Percentiles rank a stretch among this genome's conserved stretches.
Evolutionary conservation across 805 yeast species (phyloP).

Genomic region (Candida insectalens): DNA sequence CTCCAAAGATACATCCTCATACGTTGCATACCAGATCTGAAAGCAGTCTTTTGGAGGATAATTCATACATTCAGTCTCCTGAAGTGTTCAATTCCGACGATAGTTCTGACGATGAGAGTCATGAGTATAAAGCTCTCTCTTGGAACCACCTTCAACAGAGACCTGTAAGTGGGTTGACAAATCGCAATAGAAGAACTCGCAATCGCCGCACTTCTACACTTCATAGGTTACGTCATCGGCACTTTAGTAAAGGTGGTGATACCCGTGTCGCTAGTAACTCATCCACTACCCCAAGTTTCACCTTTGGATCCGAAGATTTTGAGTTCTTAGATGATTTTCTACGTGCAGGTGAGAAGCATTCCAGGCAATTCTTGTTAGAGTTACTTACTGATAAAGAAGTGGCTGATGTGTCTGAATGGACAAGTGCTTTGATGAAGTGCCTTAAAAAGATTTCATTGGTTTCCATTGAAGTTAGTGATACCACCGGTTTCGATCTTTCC

Average conservation of each 20-base stretch:
- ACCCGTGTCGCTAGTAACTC: not conserved
- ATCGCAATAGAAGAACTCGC: not conserved
- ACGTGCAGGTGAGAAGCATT: constrained; percentile 30
- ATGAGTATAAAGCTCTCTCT: not conserved
- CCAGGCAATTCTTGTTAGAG: constrained; percentile 46
- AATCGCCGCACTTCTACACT: constrained; percentile 1
- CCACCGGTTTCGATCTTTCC: constrained; percentile 77
- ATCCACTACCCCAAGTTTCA: not conserved
- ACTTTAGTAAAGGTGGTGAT: not conserved
- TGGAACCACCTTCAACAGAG: not conserved
- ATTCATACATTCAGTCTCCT: not conserved
- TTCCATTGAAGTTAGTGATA: constrained; percentile 47
- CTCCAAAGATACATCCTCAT: not conserved
- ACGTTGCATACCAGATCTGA: not conserved
- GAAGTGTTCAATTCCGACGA: not conserved
- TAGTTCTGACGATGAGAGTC: not conserved
- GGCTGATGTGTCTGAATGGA: constrained; percentile 49
- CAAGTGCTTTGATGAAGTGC: constrained; percentile 35
- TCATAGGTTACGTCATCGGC: not conserved
- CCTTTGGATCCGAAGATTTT: constrained; percentile 14
- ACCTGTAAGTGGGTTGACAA: no score
- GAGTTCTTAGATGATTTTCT: constrained; percentile 25
- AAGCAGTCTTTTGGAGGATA: not conserved
- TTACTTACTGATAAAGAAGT: constrained; percentile 53
- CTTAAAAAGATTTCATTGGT: constrained; percentile 48